A percentile compares a stretch with the other conserved stretches of the same genome.
Conservation (phyloP, 2,329 filamentous ascomycete species). For the Cladosporium sp. region DNA sequence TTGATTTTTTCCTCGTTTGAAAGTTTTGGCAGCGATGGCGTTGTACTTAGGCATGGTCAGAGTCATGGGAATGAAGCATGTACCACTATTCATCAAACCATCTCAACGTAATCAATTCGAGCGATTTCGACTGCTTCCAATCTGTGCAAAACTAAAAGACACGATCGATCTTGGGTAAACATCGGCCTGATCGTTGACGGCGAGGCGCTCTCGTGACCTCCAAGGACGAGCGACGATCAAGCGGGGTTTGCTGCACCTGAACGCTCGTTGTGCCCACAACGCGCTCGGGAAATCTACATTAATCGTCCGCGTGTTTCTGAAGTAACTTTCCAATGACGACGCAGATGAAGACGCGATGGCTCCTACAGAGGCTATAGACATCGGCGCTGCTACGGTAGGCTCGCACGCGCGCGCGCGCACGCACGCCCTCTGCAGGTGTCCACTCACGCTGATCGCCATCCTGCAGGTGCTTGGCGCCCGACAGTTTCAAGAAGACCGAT, state of each 20-base stretch:
- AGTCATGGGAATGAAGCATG: slow-evolving; percentile 1
- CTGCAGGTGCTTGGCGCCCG: slow-evolving; percentile 2
- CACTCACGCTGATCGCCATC: neutral
- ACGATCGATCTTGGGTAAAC: too few relatives aligned
- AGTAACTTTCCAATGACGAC: too few relatives aligned
- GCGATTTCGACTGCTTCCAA: too few relatives aligned
- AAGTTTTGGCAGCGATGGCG: slow-evolving; percentile 8
- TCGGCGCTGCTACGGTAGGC: slow-evolving; percentile 1
- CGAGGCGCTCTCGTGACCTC: too few relatives aligned
- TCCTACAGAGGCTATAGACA: slow-evolving; percentile 4
- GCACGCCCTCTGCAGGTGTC: neutral
- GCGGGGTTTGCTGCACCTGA: too few relatives aligned
- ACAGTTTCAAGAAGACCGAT: slow-evolving; percentile 4
- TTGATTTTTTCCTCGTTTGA: slow-evolving; percentile 1
- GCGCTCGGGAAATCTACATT: too few relatives aligned
- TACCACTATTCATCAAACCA: slow-evolving; percentile 2
- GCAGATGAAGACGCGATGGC: neutral
- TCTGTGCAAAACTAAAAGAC: too few relatives aligned
- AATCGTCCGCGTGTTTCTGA: too few relatives aligned
- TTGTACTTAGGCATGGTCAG: slow-evolving; percentile 9
- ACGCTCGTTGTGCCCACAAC: too few relatives aligned
- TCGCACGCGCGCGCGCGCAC: neutral
- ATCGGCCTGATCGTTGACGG: too few relatives aligned
- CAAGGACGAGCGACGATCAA: too few relatives aligned
- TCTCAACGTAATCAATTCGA: neutral